phyloP scores from a whole-genome alignment of 2,329 filamentous ascomycete species.

The Colletotrichum costaricense region DNA sequence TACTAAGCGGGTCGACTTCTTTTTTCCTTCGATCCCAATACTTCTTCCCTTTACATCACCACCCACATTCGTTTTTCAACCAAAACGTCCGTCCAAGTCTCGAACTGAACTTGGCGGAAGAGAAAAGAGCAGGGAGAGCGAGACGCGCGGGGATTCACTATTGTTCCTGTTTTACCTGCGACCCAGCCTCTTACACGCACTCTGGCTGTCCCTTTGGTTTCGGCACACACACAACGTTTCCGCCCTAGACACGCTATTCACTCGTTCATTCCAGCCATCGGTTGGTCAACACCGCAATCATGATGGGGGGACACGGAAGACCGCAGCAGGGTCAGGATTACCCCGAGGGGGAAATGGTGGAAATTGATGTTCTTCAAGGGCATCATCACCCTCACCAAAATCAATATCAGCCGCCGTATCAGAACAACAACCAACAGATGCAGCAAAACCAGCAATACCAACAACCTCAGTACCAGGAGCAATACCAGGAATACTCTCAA shows the following conservation, averaged over 20 bases:
- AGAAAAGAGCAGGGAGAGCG: constrained; percentile 17
- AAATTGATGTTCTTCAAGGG: constrained; percentile 44
- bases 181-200: constrained; percentile 8
- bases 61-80: constrained; percentile 31
- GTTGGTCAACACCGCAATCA: constrained; percentile 33
- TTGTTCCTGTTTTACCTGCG: constrained; percentile 26
- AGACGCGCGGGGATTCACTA: constrained; percentile 14
- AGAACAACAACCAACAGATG: constrained; percentile 12
- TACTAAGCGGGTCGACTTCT: constrained; percentile 24
- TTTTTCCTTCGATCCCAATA: constrained; percentile 5
- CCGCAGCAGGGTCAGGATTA: constrained; percentile 41
- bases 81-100: neutral
- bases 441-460: constrained; percentile 36
- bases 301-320: constrained; percentile 38
- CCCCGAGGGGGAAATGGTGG: constrained; percentile 48
- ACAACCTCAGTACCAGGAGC: constrained; percentile 29
- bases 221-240: neutral
- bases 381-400: constrained; percentile 33
- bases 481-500: constrained; percentile 39
- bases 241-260: constrained; percentile 29
- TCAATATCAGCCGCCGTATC: constrained; percentile 31
- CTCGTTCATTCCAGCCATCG: constrained; percentile 33
- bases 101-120: constrained; percentile 3
- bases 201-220: neutral
- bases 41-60: constrained; percentile 10